Base-by-base conservation (phyloP, 176 grass and related monocot species). In the Hyparrhenia diplandra region DNA sequence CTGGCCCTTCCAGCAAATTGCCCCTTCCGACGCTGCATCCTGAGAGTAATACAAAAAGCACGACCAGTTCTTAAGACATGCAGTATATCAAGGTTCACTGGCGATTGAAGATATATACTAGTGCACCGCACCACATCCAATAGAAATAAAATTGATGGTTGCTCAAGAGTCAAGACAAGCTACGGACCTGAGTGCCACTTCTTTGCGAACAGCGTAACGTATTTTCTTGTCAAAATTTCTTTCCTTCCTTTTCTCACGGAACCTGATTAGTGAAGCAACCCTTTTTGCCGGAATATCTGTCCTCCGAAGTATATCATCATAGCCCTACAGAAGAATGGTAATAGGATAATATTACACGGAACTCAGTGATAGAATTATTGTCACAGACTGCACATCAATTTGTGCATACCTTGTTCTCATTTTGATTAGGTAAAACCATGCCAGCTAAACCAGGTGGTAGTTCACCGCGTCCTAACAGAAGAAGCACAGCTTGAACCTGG, bases 151-250 rank as follows among this genome's bases (percentile, higher is more conserved):
- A n/a, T n/a, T n/a, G n/a, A n/a, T n/a, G n/a, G n/a, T n/a, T n/a
- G n/a, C n/a, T n/a, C n/a, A n/a, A n/a, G n/a, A n/a, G n/a, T n/a
- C n/a, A n/a, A n/a, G n/a, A n/a, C n/a, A n/a, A n/a, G n/a, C n/a
- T n/a, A n/a, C n/a, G n/a, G n/a, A n/a, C n/a, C n/a, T n/a, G n/a
- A n/a, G n/a, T n/a, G n/a, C n/a, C n/a, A n/a, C n/a, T n/a, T n/a
- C n/a, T n/a, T n/a, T n/a, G n/a, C n/a, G n/a, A n/a, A 98, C 92
- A 76, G 81, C 86, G 74, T 95, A 95, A 45, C 96, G 96, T 66
- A 95, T 93, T 90, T 93, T 95, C 84, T 98, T 98, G 82, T 98
- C 88, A 76, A 93, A 98, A 92, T 93, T 95, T 88, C 92, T 98
- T 84, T 90, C 96, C 82, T 95, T 98, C 18, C 96, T 78, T 70